These are phyloP conservation scores for Tetracladium maxilliforme DNA, from an alignment of 2,329 filamentous ascomycete genomes.

Conservation along the genomic window DNA sequence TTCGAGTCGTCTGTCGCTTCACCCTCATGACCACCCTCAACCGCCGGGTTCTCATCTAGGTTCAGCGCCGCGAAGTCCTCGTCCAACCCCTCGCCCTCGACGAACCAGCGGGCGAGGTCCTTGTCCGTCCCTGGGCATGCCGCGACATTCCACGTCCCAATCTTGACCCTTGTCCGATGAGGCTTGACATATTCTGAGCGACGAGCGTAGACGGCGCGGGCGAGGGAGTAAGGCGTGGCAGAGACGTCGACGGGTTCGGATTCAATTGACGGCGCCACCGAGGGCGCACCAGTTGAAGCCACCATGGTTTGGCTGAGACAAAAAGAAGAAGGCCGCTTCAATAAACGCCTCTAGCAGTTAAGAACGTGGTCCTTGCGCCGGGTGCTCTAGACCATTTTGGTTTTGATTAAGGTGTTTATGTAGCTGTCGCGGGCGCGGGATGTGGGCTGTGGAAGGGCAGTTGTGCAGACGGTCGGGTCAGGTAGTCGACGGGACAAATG, in stretches of 20 bases:
- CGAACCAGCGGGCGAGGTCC: conserved; percentile 81
- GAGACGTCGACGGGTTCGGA: not conserved
- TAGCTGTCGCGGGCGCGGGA: too few species aligned
- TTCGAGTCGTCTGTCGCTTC: conserved; percentile 10
- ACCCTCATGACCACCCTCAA: conserved; percentile 22
- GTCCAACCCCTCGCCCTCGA: conserved; percentile 58
- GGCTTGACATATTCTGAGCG: conserved; percentile 66
- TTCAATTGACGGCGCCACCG: not conserved
- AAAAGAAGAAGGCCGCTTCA: too few species aligned
- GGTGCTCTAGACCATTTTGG: not conserved
- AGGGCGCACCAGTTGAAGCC: not conserved
- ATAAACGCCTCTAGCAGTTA: not conserved
- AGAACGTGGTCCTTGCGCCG: not conserved
- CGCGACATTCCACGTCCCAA: conserved; percentile 93
- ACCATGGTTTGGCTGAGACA: not conserved
- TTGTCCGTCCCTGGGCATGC: conserved; percentile 72
- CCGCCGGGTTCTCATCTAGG: conserved; percentile 26
- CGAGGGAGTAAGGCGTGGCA: conserved; percentile 40
- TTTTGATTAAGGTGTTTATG: conserved; percentile 1
- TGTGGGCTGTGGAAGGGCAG: too few species aligned
- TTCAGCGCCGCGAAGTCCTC: conserved; percentile 41
- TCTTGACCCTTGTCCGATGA: conserved; percentile 66
- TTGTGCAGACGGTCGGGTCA: too few species aligned
- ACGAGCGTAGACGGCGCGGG: conserved; percentile 53
- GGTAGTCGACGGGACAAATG: too few species aligned